Conservation (phyloP, 2,329 filamentous ascomycete genomes). For the Penicillium thymicola region DNA sequence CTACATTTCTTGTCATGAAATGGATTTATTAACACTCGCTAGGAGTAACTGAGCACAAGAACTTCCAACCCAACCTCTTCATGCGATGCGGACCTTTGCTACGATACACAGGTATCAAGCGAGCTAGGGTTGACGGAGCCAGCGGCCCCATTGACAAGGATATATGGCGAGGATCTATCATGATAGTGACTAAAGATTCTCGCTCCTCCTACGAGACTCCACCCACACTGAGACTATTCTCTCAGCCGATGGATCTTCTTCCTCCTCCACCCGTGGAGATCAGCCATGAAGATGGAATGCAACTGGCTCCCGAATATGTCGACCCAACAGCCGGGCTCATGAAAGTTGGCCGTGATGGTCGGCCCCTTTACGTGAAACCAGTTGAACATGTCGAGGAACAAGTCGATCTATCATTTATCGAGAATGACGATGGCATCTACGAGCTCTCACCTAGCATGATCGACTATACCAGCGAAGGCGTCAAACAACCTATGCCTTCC, state of each 20-base stretch:
- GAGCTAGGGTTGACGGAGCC: constrained; percentile 33
- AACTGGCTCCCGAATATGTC: constrained; percentile 72
- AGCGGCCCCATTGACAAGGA: constrained; percentile 58
- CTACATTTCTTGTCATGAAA: background rate
- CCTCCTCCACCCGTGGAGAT: constrained; percentile 72
- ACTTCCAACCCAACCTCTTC: constrained; percentile 79
- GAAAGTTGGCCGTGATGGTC: constrained; percentile 79
- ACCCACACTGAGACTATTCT: constrained; percentile 79
- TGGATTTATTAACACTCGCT: constrained; percentile 9
- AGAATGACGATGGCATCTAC: constrained; percentile 79
- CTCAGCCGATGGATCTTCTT: constrained; percentile 77
- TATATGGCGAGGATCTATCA: constrained; percentile 87
- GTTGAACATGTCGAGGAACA: constrained; percentile 80
- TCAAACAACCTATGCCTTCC: constrained; percentile 46
- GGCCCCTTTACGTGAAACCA: constrained; percentile 82
- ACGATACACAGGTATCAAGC: constrained; percentile 83
- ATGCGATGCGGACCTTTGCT: constrained; percentile 88
- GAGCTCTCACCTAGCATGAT: constrained; percentile 57
- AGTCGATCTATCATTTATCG: constrained; percentile 72
- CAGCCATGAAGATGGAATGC: constrained; percentile 54
- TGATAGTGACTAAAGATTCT: constrained; percentile 89
- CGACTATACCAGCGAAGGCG: constrained; percentile 38
- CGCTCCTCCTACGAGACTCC: constrained; percentile 76
- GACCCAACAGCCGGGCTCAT: constrained; percentile 85
- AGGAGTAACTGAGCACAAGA: constrained; percentile 53